These are phyloP conservation scores for Xerophyta viscosa DNA, from an alignment of 106 monocot species.

Conservation along the genomic window DNA sequence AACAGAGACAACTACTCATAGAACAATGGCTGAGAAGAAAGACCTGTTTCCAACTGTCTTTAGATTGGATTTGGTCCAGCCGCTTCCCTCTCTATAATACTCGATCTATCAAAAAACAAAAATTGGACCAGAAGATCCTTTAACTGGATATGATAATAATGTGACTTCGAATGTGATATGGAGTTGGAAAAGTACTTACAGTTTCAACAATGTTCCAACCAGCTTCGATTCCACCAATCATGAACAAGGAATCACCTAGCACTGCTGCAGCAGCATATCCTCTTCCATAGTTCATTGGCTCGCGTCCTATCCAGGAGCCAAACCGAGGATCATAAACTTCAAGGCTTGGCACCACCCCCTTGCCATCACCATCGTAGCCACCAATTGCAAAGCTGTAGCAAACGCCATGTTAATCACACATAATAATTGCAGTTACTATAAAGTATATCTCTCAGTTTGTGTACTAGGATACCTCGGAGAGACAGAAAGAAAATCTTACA, in stretches of 20 bases:
- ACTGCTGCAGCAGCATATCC: slow-evolving; percentile 2
- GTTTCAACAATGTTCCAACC: not conserved
- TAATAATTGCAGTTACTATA: not conserved
- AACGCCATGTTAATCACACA: not conserved
- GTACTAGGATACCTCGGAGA: not conserved
- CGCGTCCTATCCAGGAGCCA: not conserved
- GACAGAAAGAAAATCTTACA: not conserved
- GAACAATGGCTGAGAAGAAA: slow-evolving; percentile 4
- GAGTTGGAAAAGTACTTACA: slow-evolving; percentile 5
- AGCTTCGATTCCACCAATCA: not conserved
- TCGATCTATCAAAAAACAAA: not conserved
- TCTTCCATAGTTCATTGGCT: slow-evolving; percentile 4
- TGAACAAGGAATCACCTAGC: not conserved
- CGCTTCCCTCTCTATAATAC: not conserved
- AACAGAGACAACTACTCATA: too few species aligned
- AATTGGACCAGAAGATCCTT: not conserved
- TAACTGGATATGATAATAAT: too few species aligned
- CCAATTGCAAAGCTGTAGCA: not conserved
- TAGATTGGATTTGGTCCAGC: not conserved
- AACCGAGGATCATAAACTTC: slow-evolving; percentile 3
- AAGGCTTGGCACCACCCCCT: not conserved
- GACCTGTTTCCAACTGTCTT: not conserved
- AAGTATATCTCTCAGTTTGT: too few species aligned
- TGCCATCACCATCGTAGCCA: not conserved
- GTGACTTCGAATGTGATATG: too few species aligned